phyloP scores from a whole-genome alignment of 257 asterid genomes.

The Jaltomata sinuosa region DNA sequence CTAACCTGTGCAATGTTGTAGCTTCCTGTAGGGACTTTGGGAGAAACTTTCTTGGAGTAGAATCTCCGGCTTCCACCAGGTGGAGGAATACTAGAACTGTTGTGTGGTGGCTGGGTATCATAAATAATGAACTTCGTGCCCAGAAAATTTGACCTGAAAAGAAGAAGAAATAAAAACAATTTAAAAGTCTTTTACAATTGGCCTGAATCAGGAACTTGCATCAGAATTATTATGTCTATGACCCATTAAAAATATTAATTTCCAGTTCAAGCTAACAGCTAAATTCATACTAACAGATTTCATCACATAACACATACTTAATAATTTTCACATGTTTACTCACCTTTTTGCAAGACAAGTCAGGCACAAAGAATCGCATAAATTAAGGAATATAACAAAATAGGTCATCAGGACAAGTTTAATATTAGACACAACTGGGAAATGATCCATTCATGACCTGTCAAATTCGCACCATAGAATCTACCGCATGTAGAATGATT shows the following conservation, averaged over 20 bases:
- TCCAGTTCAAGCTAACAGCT: neutral
- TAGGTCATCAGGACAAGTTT: neutral
- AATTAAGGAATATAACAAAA: neutral
- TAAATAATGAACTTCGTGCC: conserved; percentile 81
- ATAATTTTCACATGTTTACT: neutral
- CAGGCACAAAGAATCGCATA: neutral
- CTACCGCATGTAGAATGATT: neutral
- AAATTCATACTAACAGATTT: neutral
- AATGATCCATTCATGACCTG: neutral
- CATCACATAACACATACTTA: neutral
- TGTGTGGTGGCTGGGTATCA: conserved; percentile 64
- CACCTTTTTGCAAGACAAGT: neutral
- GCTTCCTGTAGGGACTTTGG: conserved; percentile 60
- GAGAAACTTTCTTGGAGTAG: conserved; percentile 62
- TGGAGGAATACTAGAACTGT: conserved; percentile 26
- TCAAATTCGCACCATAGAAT: neutral
- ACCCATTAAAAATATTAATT: neutral
- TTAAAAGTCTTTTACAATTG: neutral
- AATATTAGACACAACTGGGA: neutral
- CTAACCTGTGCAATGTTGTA: conserved; percentile 60
- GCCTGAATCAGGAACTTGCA: neutral
- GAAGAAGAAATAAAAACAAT: neutral
- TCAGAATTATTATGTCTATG: neutral
- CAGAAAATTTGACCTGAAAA: conserved; percentile 67
- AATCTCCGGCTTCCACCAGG: conserved; percentile 60